Percentiles rank a stretch among this genome's conserved stretches.
Conservation (phyloP, 192 early-diverging fungal species). For the Coemansia sp. region DNA sequence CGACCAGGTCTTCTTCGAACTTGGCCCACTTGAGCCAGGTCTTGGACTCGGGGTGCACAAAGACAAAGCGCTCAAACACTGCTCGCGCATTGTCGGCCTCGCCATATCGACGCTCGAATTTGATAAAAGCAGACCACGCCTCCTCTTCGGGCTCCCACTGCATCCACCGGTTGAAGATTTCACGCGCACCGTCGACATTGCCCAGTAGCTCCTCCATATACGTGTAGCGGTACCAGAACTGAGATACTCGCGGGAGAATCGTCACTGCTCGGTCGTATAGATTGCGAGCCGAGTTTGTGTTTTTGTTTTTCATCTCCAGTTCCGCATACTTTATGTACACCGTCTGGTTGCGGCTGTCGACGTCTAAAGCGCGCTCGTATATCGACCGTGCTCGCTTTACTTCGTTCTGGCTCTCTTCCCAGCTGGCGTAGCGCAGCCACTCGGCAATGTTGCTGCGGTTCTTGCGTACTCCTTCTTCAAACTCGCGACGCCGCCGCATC, state of each 20-base stretch:
- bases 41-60: slow-evolving; percentile 86
- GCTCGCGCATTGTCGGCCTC: slow-evolving; percentile 81
- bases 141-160: slow-evolving; percentile 93
- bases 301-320: slow-evolving; percentile 98
- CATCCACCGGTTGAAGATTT: slow-evolving; percentile 99
- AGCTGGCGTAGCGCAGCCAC: slow-evolving; percentile 95
- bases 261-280: slow-evolving; percentile 91
- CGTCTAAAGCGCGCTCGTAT: slow-evolving; percentile 90
- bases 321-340: slow-evolving; percentile 94
- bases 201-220: slow-evolving; percentile 98
- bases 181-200: slow-evolving; percentile 83
- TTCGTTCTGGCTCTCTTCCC: slow-evolving; percentile 94
- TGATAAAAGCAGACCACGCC: slow-evolving; percentile 94
- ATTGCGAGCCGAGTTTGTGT: slow-evolving; percentile 92
- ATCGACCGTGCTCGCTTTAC: slow-evolving; percentile 82
- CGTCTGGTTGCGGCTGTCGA: slow-evolving; percentile 84
- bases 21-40: slow-evolving; percentile 97
- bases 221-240: slow-evolving; percentile 95
- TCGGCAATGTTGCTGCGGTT: slow-evolving; percentile 85
- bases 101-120: slow-evolving; percentile 88
- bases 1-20: slow-evolving; percentile 88
- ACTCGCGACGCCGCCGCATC: slow-evolving; percentile 90
- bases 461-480: slow-evolving; percentile 87
- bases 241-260: slow-evolving; percentile 79
- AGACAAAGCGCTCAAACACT: slow-evolving; percentile 86